Evolutionary conservation across 2,329 filamentous ascomycete genomes (phyloP).

Genomic region (Penicillium sp.): DNA sequence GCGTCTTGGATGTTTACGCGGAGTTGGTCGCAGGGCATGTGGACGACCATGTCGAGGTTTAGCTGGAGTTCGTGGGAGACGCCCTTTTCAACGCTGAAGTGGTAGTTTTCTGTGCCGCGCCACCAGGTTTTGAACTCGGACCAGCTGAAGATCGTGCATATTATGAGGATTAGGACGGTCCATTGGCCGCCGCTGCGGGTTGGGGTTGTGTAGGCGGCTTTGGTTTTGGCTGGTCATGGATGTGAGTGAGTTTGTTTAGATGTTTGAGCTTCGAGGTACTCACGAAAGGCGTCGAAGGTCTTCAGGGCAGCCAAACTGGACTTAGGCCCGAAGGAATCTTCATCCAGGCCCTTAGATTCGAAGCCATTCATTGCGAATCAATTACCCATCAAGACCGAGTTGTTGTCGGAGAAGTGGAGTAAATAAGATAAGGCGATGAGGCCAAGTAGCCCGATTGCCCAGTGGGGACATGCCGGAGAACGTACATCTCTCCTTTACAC

Average conservation of each 20-base stretch:
- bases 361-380: constrained; percentile 70
- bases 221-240: constrained; percentile 73
- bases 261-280: constrained; percentile 35
- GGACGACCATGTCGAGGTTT: constrained; percentile 89
- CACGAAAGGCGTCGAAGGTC: constrained; percentile 97
- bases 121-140: constrained; percentile 81
- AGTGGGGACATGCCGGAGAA: background rate
- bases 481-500: background rate
- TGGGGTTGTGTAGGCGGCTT: constrained; percentile 83
- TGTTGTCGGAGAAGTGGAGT: constrained; percentile 18
- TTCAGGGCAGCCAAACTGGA: constrained; percentile 59
- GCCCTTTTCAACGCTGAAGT: constrained; percentile 90
- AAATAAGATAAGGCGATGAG: constrained; percentile 24
- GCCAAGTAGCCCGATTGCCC: constrained; percentile 26
- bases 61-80: constrained; percentile 85
- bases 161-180: constrained; percentile 75
- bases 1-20: constrained; percentile 97
- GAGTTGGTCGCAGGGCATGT: constrained; percentile 83
- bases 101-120: constrained; percentile 77
- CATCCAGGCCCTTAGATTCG: constrained; percentile 66
- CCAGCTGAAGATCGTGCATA: constrained; percentile 73
- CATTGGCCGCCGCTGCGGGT: constrained; percentile 88
- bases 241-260: background rate
- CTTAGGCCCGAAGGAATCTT: constrained; percentile 76
- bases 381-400: constrained; percentile 24